These are phyloP conservation scores for Tardiomyces blankii DNA, from an alignment of 1,139 yeast genomes.

Conservation along the genomic window DNA sequence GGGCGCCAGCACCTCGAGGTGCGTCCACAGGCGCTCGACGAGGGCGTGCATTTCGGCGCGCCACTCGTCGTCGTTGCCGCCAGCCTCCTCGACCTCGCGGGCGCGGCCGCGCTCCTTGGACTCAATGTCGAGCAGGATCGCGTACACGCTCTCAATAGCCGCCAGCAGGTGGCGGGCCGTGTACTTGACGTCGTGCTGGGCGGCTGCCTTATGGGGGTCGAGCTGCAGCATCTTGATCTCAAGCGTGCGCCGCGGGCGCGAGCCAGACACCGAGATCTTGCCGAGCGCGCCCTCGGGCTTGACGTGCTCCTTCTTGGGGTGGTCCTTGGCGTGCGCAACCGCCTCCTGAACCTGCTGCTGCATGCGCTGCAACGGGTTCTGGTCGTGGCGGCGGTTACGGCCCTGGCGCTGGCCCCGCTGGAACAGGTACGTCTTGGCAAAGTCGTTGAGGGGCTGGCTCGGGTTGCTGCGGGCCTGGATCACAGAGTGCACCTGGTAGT, in stretches of 20 bases:
- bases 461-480: conserved; percentile 53
- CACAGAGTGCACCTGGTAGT: conserved; percentile 86
- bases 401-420: conserved; percentile 89
- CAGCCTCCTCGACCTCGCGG: conserved; percentile 32
- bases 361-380: conserved; percentile 88
- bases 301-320: conserved; percentile 60
- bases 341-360: conserved; percentile 97
- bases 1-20: conserved; percentile 55
- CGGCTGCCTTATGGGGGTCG: neutral
- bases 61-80: conserved; percentile 26
- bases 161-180: conserved; percentile 22
- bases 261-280: conserved; percentile 70
- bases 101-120: conserved; percentile 54
- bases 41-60: conserved; percentile 20
- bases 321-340: conserved; percentile 69
- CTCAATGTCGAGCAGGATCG: conserved; percentile 70
- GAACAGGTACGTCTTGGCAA: conserved; percentile 91
- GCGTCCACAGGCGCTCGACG: conserved; percentile 51
- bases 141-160: conserved; percentile 64
- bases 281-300: conserved; percentile 88
- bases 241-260: conserved; percentile 81
- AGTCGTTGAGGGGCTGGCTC: conserved; percentile 39
- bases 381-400: conserved; percentile 61
- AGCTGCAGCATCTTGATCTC: conserved; percentile 36
- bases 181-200: conserved; percentile 5